Evolutionary conservation across 345 rosid genomes (phyloP), one percentile per base, ranked within the genome.

Genomic region (Eutrema japonicum): DNA sequence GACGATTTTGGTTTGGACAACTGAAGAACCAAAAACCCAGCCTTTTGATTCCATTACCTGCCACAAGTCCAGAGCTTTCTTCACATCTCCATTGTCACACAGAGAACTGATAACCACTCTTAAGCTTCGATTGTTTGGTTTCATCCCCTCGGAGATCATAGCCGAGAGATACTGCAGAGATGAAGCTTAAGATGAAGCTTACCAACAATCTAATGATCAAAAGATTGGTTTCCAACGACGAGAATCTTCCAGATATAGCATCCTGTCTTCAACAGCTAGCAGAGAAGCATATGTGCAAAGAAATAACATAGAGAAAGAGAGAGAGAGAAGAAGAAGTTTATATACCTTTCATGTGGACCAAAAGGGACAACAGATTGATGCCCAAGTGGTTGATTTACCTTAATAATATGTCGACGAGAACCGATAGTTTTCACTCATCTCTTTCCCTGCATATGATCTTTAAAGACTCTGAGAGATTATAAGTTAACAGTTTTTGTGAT

Each of bases 141-240:
- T 79, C 73, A 80, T 70, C 58, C 84, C 92, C 73, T 72, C 51
- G 0, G 86, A 83, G 70, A 87, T 85, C 98, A 92, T 87, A n/a
- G 79, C 57, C 6, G 80, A 81, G 13, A 88, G 80, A 77, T 83
- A 85, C 29, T 50, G 68, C 66, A 77, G 47, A 71, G 86, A 75
- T n/a, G n/a, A n/a, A n/a, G n/a, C n/a, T n/a, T n/a, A n/a, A 38
- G 51, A 48, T 66, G 45, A 56, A 47, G 72, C 59, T 22, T 30
- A 56, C 27, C 72, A 13, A 56, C 42, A 46, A 42, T 59, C 35
- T 47, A 47, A 32, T 47, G 72, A 57, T 14, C 72, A 65, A 46
- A 46, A 51, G 10, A 51, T 7, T 40, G 33, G 51, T 50, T 61
- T 61, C 68, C 43, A 30, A 41, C 8, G n/a, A 52, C 47, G 7